Conservation (phyloP, 139 green algal genomes). For the Chlorella sp. region DNA sequence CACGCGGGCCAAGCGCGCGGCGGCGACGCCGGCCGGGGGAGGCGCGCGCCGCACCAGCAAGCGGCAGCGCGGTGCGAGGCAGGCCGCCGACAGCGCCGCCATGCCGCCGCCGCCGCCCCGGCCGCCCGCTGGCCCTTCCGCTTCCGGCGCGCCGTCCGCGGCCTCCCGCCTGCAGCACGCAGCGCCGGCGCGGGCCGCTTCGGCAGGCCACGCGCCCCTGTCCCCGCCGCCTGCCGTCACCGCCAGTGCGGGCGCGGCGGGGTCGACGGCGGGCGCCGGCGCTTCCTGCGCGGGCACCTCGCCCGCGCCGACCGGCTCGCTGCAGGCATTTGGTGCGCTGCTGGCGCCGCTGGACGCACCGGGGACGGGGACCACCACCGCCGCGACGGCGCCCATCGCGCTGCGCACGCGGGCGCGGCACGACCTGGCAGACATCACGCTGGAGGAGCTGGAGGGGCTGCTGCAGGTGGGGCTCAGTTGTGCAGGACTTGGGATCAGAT, state of each 20-base stretch:
- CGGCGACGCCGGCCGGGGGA: too few relatives aligned
- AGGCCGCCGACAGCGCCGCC: not conserved
- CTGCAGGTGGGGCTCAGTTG: conserved; percentile 38
- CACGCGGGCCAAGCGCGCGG: too few relatives aligned
- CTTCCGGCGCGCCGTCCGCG: not conserved
- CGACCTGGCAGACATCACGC: conserved; percentile 13
- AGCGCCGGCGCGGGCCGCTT: too few relatives aligned
- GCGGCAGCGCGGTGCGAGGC: not conserved
- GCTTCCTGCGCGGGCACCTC: too few relatives aligned
- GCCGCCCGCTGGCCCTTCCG: not conserved
- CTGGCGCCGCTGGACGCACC: conserved; percentile 1
- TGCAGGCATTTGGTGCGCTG: conserved; percentile 22
- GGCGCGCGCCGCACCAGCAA: not conserved
- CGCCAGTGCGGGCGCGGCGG: too few relatives aligned
- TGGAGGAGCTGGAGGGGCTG: conserved; percentile 41
- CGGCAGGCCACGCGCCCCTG: too few relatives aligned
- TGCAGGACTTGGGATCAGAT: too few relatives aligned
- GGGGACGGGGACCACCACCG: not conserved
- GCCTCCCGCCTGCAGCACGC: not conserved
- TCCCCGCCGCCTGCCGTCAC: too few relatives aligned
- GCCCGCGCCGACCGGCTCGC: too few relatives aligned
- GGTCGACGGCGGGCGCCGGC: too few relatives aligned
- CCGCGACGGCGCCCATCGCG: not conserved
- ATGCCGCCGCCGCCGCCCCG: conserved; percentile 20
- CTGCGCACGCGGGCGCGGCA: conserved; percentile 26